Conservation (phyloP, 768 basidiomycete genomes). For the Naganishia vaughanmartiniae region DNA sequence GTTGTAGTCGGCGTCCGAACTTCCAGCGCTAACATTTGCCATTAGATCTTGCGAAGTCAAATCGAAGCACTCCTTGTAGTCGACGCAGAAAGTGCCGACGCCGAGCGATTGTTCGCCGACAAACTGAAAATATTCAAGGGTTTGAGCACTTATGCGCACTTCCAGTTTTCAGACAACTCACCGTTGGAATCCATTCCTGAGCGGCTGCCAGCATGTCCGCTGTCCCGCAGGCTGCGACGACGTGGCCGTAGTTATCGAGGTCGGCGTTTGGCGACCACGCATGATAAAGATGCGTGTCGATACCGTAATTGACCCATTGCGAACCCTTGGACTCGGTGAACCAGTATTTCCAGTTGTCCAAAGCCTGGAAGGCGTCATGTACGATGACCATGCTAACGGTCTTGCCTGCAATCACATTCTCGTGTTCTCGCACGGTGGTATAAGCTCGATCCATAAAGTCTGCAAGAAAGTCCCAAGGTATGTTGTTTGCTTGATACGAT, state of each 20-base stretch:
- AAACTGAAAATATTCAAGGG: conserved; percentile 28
- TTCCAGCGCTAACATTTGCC: conserved; percentile 35
- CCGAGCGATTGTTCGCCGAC: conserved; percentile 46
- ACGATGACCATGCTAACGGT: conserved; percentile 42
- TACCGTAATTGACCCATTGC: conserved; percentile 44
- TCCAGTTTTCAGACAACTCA: conserved; percentile 26
- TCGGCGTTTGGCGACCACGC: conserved; percentile 31
- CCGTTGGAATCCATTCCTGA: conserved; percentile 39
- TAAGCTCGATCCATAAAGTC: conserved; percentile 42
- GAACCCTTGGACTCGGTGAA: conserved; percentile 34
- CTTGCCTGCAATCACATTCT: conserved; percentile 33
- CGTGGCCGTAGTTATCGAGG: conserved; percentile 41
- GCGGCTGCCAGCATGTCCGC: conserved; percentile 33
- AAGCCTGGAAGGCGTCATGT: conserved; percentile 45
- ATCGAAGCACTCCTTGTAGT: conserved; percentile 42
- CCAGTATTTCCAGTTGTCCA: conserved; percentile 44
- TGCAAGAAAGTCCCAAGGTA: conserved; percentile 38
- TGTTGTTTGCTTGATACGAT: conserved; percentile 39
- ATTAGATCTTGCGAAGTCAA: conserved; percentile 19
- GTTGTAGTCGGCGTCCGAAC: conserved; percentile 36
- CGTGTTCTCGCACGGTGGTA: conserved; percentile 36
- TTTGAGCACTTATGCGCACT: not conserved
- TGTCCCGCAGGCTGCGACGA: conserved; percentile 38
- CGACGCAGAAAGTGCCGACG: conserved; percentile 43
- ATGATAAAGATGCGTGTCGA: conserved; percentile 46